Evolutionary conservation across 75 land plant genomes (phyloP).

Genomic region (Sequoia sempervirens): DNA sequence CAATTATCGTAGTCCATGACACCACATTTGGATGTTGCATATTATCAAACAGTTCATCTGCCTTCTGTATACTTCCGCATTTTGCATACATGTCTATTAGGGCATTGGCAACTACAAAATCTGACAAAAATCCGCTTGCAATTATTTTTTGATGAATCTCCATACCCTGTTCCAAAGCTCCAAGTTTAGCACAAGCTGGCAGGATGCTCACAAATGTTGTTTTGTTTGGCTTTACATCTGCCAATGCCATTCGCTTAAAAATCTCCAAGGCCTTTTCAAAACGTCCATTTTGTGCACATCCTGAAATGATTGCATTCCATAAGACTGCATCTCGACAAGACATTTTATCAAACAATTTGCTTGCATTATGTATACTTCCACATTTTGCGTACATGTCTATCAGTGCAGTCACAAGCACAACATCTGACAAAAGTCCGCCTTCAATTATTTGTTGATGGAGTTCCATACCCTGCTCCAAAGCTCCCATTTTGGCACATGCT

Average conservation of each 20-base stretch:
- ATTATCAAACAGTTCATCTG: conserved; percentile 9
- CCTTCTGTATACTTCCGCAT: conserved; percentile 17
- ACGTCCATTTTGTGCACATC: conserved; percentile 14
- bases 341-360: conserved; percentile 11
- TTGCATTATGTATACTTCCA: conserved; percentile 4
- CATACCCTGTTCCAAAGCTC: conserved; percentile 8
- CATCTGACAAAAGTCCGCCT: conserved; percentile 2
- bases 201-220: conserved; percentile 7
- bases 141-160: conserved; percentile 15
- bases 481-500: conserved; percentile 16
- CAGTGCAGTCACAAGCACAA: background rate
- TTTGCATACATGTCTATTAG: conserved; percentile 24
- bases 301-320: conserved; percentile 24
- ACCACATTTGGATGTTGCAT: conserved; percentile 7
- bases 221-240: conserved; percentile 12
- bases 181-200: conserved; percentile 10
- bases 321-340: conserved; percentile 5
- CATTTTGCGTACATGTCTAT: conserved; percentile 17
- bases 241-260: conserved; percentile 11
- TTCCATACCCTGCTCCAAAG: conserved; percentile 13
- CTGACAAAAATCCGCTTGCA: conserved; percentile 5
- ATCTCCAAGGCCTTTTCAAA: conserved; percentile 6
- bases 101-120: conserved; percentile 6
- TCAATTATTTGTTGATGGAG: conserved; percentile 12
- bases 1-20: conserved; percentile 16